A percentile compares a stretch with the other conserved stretches of the same genome.
Evolutionary conservation across 352 stramenopile species (phyloP).

Genomic region (Globisporangium cystogenes): DNA sequence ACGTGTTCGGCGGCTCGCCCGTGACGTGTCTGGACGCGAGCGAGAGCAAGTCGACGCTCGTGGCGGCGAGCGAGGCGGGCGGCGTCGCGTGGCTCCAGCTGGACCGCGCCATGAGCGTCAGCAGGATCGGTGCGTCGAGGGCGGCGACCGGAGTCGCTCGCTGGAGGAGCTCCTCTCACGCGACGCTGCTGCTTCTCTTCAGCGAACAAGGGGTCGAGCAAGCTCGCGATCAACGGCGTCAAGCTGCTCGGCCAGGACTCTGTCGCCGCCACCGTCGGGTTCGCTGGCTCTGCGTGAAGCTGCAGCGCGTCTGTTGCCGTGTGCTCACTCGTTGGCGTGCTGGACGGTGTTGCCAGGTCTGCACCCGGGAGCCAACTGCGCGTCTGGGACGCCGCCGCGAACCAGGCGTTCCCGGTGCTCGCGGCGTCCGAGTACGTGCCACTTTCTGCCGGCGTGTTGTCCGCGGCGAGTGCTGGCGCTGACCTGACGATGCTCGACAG

Average conservation of each 20-base stretch:
- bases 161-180: not conserved
- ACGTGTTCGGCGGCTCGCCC: constrained; percentile 31
- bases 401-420: constrained; percentile 49
- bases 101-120: constrained; percentile 37
- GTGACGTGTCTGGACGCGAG: constrained; percentile 59
- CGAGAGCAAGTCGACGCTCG: constrained; percentile 35
- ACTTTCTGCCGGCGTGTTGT: no score
- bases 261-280: constrained; percentile 68
- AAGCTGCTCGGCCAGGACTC: constrained; percentile 69
- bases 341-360: constrained; percentile 18
- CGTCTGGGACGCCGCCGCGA: constrained; percentile 66
- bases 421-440: constrained; percentile 47
- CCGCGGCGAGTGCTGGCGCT: not conserved
- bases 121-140: constrained; percentile 37
- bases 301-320: not conserved
- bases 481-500: constrained; percentile 8
- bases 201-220: constrained; percentile 52
- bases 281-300: constrained; percentile 6
- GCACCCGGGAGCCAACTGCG: constrained; percentile 56
- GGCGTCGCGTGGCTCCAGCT: constrained; percentile 65
- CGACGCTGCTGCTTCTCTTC: constrained; percentile 5
- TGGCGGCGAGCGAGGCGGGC: constrained; percentile 46
- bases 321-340: not conserved
- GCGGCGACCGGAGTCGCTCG: not conserved
- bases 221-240: constrained; percentile 49